Conservation (phyloP, 2,329 filamentous ascomycete genomes). For the Botrytis medusae region DNA sequence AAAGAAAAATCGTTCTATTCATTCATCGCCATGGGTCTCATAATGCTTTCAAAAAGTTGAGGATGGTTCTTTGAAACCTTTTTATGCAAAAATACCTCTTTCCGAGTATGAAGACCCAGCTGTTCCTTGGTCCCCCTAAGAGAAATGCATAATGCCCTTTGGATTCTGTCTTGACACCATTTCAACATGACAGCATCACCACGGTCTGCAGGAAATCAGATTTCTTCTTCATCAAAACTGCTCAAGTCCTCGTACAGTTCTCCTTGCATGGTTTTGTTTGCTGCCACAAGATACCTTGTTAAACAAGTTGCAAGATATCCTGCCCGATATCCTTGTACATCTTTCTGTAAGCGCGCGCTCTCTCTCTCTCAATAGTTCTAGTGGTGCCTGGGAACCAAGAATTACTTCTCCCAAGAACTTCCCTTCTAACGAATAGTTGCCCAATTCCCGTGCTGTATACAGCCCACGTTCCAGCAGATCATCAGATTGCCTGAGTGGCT, state of each 20-base stretch:
- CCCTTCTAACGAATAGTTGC: too few relatives aligned
- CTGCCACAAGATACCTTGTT: neutral
- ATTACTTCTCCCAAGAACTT: too few relatives aligned
- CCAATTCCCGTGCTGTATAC: too few relatives aligned
- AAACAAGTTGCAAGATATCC: too few relatives aligned
- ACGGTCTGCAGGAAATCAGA: neutral
- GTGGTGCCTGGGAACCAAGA: too few relatives aligned
- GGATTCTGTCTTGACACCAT: neutral
- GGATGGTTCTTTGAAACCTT: neutral
- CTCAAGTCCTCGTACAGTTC: neutral
- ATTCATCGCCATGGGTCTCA: neutral
- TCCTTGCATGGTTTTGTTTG: neutral
- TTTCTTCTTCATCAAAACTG: neutral
- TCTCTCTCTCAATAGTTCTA: too few relatives aligned
- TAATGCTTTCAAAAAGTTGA: neutral
- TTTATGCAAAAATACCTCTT: neutral
- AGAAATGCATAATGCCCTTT: neutral
- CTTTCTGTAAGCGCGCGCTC: too few relatives aligned
- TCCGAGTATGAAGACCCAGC: neutral
- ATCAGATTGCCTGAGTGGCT: too few relatives aligned
- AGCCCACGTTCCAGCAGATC: too few relatives aligned
- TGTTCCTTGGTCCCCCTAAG: neutral
- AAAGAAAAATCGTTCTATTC: neutral
- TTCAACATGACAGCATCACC: neutral
- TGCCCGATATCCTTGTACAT: too few relatives aligned